phyloP scores from a whole-genome alignment of 257 asterid species.

The Petunia axillaris region DNA sequence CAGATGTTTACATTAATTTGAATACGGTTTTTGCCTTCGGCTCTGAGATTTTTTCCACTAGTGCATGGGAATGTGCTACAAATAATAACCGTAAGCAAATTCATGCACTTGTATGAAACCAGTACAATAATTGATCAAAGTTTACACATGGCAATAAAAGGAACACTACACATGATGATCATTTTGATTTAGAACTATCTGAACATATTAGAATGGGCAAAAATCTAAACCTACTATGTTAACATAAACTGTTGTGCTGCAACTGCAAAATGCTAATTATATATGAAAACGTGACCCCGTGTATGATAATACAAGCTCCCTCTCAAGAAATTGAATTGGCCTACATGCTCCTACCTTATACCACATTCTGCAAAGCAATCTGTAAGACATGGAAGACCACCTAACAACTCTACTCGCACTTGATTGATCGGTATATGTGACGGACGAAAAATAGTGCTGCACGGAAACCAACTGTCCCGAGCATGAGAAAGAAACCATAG shows the following conservation, averaged over 20 bases:
- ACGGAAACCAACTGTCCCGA: slow-evolving; percentile 53
- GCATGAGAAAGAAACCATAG: slow-evolving; percentile 62
- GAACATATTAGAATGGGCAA: background rate
- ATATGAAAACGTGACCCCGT: background rate
- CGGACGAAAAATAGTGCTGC: slow-evolving; percentile 54
- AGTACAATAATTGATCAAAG: no score
- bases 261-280: slow-evolving; percentile 18
- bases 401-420: slow-evolving; percentile 46
- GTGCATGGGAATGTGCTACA: no score
- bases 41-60: no score
- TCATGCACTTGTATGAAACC: background rate
- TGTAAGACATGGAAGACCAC: slow-evolving; percentile 20
- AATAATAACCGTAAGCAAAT: background rate
- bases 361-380: slow-evolving; percentile 18
- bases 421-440: slow-evolving; percentile 54
- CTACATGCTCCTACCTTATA: slow-evolving; percentile 29
- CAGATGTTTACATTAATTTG: no score
- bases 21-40: no score
- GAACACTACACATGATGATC: background rate
- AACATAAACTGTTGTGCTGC: background rate
- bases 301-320: slow-evolving; percentile 33
- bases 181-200: background rate
- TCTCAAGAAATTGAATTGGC: slow-evolving; percentile 22
- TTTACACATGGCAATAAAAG: background rate
- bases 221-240: slow-evolving; percentile 9